Conservation (phyloP, 345 rosid species). For the Combretum micranthum region DNA sequence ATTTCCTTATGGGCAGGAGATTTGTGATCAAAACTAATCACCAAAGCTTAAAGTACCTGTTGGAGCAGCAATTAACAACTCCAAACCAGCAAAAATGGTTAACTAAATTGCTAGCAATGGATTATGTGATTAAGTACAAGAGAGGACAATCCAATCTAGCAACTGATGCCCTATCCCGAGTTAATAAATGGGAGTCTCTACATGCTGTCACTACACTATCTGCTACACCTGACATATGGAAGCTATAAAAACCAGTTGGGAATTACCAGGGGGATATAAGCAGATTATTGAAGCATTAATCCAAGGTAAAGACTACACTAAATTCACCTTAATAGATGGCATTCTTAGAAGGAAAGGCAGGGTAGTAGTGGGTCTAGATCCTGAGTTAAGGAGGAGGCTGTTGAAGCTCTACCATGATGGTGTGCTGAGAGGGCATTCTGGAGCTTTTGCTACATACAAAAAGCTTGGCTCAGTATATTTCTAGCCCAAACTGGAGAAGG, state of each 20-base stretch:
- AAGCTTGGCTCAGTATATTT: not conserved
- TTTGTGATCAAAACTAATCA: constrained; percentile 7
- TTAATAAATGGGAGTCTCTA: too few species aligned
- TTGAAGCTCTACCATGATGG: not conserved
- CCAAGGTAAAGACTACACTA: too few species aligned
- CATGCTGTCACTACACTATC: too few species aligned
- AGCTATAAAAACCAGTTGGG: not conserved
- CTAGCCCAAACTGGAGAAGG: not conserved
- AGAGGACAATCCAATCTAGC: not conserved
- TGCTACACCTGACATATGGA: too few species aligned
- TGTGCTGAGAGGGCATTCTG: not conserved
- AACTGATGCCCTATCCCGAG: not conserved
- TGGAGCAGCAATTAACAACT: not conserved
- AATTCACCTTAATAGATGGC: not conserved
- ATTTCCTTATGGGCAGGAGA: not conserved
- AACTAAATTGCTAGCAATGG: not conserved
- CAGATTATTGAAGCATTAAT: too few species aligned
- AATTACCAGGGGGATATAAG: too few species aligned
- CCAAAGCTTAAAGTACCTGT: not conserved
- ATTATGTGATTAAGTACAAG: constrained; percentile 1
- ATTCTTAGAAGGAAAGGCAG: not conserved
- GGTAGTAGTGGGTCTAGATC: not conserved
- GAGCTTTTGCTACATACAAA: not conserved
- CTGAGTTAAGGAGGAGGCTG: not conserved
- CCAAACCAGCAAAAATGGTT: constrained; percentile 8